These are phyloP conservation scores for Blakeslea trispora DNA, from an alignment of 371 early-diverging fungal genomes.

Conservation along the genomic window DNA sequence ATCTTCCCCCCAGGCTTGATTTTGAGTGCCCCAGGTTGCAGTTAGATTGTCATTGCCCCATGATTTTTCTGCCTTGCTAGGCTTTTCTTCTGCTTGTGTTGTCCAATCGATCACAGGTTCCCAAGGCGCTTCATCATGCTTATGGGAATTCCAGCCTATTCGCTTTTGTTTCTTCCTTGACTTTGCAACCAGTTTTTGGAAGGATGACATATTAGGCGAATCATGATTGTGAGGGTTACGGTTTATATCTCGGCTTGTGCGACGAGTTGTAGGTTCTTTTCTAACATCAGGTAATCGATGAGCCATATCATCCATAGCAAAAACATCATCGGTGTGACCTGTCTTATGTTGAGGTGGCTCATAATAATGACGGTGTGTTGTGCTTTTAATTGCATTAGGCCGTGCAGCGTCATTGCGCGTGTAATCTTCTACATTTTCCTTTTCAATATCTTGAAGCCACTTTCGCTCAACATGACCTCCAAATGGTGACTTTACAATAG, in stretches of 20 bases:
- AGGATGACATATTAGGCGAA: slow-evolving; percentile 9
- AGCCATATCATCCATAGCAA: slow-evolving; percentile 20
- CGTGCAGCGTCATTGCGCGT: slow-evolving; percentile 11
- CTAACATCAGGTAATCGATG: slow-evolving; percentile 1
- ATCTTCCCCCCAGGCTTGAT: slow-evolving; percentile 9
- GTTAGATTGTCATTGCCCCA: slow-evolving; percentile 19
- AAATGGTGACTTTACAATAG: slow-evolving; percentile 27
- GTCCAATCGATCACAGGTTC: slow-evolving; percentile 30
- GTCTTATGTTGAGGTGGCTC: slow-evolving; percentile 7
- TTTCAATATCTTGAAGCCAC: slow-evolving; percentile 23
- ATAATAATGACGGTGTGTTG: slow-evolving; percentile 8
- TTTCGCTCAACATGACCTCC: slow-evolving; percentile 27
- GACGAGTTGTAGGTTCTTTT: neutral
- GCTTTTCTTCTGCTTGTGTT: neutral
- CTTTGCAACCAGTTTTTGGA: slow-evolving; percentile 14
- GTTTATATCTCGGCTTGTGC: slow-evolving; percentile 15
- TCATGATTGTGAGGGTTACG: slow-evolving; percentile 7
- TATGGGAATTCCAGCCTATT: slow-evolving; percentile 38
- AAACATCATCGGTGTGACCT: slow-evolving; percentile 14
- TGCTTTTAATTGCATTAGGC: slow-evolving; percentile 8
- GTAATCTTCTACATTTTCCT: neutral
- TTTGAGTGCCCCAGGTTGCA: slow-evolving; percentile 6
- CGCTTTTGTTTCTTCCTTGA: slow-evolving; percentile 16
- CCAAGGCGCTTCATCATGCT: slow-evolving; percentile 31
- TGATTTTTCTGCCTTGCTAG: slow-evolving; percentile 1